phyloP scores from a whole-genome alignment of 1,139 yeast species.

The Wickerhamomyces sp. region DNA sequence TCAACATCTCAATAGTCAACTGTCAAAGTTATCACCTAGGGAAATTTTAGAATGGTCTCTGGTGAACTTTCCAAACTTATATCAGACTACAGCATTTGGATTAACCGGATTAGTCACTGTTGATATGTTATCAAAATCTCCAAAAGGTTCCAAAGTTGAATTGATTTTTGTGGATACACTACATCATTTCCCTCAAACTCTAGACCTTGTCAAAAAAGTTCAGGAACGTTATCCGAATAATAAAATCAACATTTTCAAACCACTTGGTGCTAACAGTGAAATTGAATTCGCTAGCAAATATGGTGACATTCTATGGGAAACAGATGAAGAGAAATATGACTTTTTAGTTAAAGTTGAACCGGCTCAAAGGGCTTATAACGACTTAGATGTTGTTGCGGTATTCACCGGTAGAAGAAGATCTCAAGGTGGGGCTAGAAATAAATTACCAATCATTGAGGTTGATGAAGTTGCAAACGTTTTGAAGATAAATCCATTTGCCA shows the following conservation, averaged over 20 bases:
- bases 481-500: conserved; percentile 85
- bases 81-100: conserved; percentile 94
- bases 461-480: conserved; percentile 65
- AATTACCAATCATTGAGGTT: conserved; percentile 71
- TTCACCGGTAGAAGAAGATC: conserved; percentile 88
- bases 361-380: conserved; percentile 74
- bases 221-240: conserved; percentile 47
- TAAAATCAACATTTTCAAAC: conserved; percentile 47
- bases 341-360: conserved; percentile 92
- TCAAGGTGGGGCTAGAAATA: conserved; percentile 82
- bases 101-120: conserved; percentile 85
- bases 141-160: conserved; percentile 47
- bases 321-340: conserved; percentile 77
- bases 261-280: conserved; percentile 51
- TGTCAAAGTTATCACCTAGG: conserved; percentile 54
- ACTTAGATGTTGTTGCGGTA: conserved; percentile 70
- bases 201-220: conserved; percentile 63
- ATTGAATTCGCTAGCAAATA: conserved; percentile 60
- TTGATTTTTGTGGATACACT: conserved; percentile 85
- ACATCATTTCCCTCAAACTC: conserved; percentile 90
- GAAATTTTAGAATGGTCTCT: conserved; percentile 82
- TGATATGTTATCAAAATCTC: conserved; percentile 70
- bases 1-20: conserved; percentile 57
- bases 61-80: conserved; percentile 72
- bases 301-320: conserved; percentile 82